These are phyloP conservation scores for Fusarium hainanense DNA, from an alignment of 2,329 filamentous ascomycete species.

Conservation along the genomic window DNA sequence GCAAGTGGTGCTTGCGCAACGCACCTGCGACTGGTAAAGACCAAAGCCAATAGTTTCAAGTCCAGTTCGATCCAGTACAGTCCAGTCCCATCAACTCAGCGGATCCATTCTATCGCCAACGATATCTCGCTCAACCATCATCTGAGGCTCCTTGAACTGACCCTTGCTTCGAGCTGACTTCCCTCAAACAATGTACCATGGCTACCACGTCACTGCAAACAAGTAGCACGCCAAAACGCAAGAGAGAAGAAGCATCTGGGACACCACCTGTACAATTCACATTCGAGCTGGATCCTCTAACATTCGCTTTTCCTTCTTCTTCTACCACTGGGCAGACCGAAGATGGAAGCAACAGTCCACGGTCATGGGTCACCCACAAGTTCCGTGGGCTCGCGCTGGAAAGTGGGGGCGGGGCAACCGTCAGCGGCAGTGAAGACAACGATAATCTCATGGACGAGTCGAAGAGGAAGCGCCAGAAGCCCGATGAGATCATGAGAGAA, in stretches of 20 bases:
- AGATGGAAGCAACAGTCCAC: slow-evolving; percentile 64
- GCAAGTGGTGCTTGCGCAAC: slow-evolving; percentile 32
- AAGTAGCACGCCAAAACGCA: slow-evolving; percentile 58
- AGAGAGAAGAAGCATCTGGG: slow-evolving; percentile 54
- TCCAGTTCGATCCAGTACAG: neutral
- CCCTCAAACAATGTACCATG: slow-evolving; percentile 37
- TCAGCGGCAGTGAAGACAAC: slow-evolving; percentile 40
- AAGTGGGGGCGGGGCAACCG: slow-evolving; percentile 58
- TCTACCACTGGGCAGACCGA: slow-evolving; percentile 49
- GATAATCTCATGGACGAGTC: slow-evolving; percentile 48
- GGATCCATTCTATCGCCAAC: slow-evolving; percentile 5
- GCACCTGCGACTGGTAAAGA: neutral
- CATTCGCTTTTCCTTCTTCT: slow-evolving; percentile 42
- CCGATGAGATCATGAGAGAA: slow-evolving; percentile 50
- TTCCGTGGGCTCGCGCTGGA: slow-evolving; percentile 63
- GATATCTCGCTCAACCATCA: slow-evolving; percentile 4
- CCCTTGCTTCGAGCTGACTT: neutral
- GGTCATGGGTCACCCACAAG: slow-evolving; percentile 62
- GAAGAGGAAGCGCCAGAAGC: slow-evolving; percentile 54
- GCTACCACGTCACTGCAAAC: slow-evolving; percentile 40
- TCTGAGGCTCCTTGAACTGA: slow-evolving; percentile 2
- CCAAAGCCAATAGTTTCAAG: slow-evolving; percentile 5
- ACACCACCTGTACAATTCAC: slow-evolving; percentile 57
- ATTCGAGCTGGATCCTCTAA: slow-evolving; percentile 59
- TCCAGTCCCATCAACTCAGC: slow-evolving; percentile 3